Evolutionary conservation across 257 asterid species (phyloP).

Genomic region (Solanum sitiens): DNA sequence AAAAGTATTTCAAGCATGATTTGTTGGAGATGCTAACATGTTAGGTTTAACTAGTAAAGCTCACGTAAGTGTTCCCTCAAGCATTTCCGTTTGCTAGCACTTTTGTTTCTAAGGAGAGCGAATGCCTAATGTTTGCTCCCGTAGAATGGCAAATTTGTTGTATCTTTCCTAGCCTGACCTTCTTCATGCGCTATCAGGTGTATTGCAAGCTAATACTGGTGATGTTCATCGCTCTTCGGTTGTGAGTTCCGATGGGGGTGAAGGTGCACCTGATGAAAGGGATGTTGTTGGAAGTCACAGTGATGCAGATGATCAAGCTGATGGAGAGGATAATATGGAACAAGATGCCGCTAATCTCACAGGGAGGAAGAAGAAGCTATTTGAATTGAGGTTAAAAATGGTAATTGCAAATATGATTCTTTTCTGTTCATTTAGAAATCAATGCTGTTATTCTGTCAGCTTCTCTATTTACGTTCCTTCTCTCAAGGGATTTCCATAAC

Average conservation of each 20-base stretch:
- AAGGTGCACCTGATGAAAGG: slow-evolving; percentile 19
- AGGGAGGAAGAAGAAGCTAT: slow-evolving; percentile 66
- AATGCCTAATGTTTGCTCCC: neutral
- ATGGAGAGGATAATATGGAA: slow-evolving; percentile 22
- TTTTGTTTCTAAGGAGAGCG: neutral
- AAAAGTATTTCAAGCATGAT: neutral
- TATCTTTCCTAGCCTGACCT: neutral
- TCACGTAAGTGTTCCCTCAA: neutral
- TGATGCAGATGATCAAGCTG: slow-evolving; percentile 26
- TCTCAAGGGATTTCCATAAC: no score
- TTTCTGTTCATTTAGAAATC: neutral
- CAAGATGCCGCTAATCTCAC: slow-evolving; percentile 37
- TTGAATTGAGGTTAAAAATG: slow-evolving; percentile 77
- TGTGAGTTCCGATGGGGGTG: slow-evolving; percentile 17
- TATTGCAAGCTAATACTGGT: slow-evolving; percentile 8
- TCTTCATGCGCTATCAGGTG: slow-evolving; percentile 18
- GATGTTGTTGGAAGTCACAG: slow-evolving; percentile 18
- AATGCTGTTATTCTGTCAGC: neutral
- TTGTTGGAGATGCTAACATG: neutral
- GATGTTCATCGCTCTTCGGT: slow-evolving; percentile 6
- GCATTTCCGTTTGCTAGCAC: neutral
- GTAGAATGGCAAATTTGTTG: neutral
- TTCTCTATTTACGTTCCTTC: neutral
- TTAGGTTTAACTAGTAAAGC: neutral
- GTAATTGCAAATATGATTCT: slow-evolving; percentile 16